Conservation (phyloP, 768 basidiomycete genomes). For the Tylopilus sp. region DNA sequence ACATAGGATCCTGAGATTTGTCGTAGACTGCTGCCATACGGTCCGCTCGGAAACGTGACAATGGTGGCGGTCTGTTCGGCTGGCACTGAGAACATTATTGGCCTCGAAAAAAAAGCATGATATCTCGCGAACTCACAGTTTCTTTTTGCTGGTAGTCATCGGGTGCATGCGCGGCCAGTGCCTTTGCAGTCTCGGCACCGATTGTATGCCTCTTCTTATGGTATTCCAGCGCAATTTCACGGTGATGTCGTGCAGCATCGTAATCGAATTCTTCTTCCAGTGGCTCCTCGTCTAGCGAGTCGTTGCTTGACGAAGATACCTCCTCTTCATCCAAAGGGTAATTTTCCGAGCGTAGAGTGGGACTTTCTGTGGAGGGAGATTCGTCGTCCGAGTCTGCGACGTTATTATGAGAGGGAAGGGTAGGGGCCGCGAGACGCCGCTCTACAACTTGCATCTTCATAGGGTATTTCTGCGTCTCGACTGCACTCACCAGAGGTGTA, state of each 20-base stretch:
- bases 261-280: conserved; percentile 53
- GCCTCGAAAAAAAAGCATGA: not conserved
- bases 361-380: conserved; percentile 38
- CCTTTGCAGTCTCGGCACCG: conserved; percentile 49
- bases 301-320: conserved; percentile 21
- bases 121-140: conserved; percentile 33
- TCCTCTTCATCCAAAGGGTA: conserved; percentile 20
- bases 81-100: conserved; percentile 22
- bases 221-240: conserved; percentile 73
- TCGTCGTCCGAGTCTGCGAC: conserved; percentile 69
- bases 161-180: conserved; percentile 47
- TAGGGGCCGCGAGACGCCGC: conserved; percentile 41
- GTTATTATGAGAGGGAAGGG: not conserved
- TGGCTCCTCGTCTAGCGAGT: conserved; percentile 37
- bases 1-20: conserved; percentile 33
- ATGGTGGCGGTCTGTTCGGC: conserved; percentile 42
- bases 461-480: conserved; percentile 38
- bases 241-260: conserved; percentile 63
- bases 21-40: conserved; percentile 50
- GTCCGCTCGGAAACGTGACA: conserved; percentile 66
- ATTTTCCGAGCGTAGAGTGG: conserved; percentile 34
- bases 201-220: conserved; percentile 57
- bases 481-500: conserved; percentile 31
- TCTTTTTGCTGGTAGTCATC: conserved; percentile 43
- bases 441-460: conserved; percentile 74